Base-by-base conservation (phyloP, 441 rosid species). In the Melastoma candidum region DNA sequence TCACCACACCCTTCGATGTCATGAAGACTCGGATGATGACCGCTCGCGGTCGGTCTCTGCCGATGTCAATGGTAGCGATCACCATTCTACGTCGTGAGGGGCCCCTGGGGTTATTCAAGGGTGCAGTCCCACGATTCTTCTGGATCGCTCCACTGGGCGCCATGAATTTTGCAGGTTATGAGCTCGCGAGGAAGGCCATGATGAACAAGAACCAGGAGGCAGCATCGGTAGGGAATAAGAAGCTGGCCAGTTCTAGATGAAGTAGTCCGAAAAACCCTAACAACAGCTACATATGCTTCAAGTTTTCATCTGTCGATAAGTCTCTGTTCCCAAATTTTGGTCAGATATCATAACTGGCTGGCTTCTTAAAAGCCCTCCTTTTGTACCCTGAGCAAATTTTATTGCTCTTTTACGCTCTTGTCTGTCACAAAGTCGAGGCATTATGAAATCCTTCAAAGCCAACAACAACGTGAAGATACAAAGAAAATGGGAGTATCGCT, bases 131-230 rank as follows among this genome's bases (percentile, higher is more conserved):
- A 3, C 72, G 99, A 52, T 93, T 93, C 68, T 93, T 93, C 76
- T 93, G 99, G 99, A 83, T 93, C 49, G 97, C 99, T 50, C 99
- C 99, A 1, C 66, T 93, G 11, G 99, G 99, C 22, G 99, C 99
- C 55, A 93, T 93, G 99, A 93, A 93, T 74, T 93, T 93, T 69
- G 99, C 99, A 2, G 99, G 99, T 3, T 93, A 93, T 12, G 99
- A 93, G 72, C 79, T 93, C 44, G 81, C 83, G 7, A 80, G 77
- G 84, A 93, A 93, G 66, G 88, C 97, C 46, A 75, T 93, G 95
- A 72, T 68, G 67, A 83, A 79, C 71, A 74, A 75, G 1, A 80
- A 77, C 53, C 95, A 78, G n/a, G 52, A 43, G 36, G 44, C 74
- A 8, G 56, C 39, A 2, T 63, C 45, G 12, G 49, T 46, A 56